Base-by-base conservation (phyloP, 306 rosid genomes). In the Echinosophora koreensis region DNA sequence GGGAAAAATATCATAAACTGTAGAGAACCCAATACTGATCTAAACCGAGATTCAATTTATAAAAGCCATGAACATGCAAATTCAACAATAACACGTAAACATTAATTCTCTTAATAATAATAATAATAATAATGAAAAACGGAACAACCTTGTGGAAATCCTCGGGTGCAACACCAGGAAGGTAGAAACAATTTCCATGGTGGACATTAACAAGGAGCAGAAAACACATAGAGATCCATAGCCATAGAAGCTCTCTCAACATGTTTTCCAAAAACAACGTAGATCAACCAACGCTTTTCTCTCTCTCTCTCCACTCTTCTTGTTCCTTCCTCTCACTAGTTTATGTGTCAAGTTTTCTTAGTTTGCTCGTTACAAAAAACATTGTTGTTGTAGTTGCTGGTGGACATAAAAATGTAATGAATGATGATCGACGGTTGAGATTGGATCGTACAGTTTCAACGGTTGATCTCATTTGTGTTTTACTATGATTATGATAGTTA, bases 151-250 rank as follows among this genome's bases (percentile, higher is more conserved):
- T 84, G 68, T 59, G 82, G 76, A 93, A 93, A 84, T 93, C 97
- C 69, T 91, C 88, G 16, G 98, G 98, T 37, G 93, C 96, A 32
- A 93, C 98, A 71, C 97, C 98, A 41, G 96, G 98, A 69, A 93
- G 98, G 71, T 91, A 93, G 79, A 93, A 91, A 73, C 85, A 87
- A 22, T 80, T 84, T 77, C 64, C 88, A 35, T 68, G 80, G 18
- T 65, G 88, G 50, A 81, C 42, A 71, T 56, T 83, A 17, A 79
- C 18, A 50, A 82, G 73, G 65, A 87, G 73, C 44, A 85, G 34
- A 44, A 91, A 55, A 66, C 77, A 84, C n/a, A 87, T 3, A 63
- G 59, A 82, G 88, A 89, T 89, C 92, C 97, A 82, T 62, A 41
- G 49, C 44, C 78, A 84, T 35, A 86, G 86, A 84, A 87, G 72